Base-by-base conservation (phyloP, 2,329 filamentous ascomycete species). In the Stemphylium lycopersici region DNA sequence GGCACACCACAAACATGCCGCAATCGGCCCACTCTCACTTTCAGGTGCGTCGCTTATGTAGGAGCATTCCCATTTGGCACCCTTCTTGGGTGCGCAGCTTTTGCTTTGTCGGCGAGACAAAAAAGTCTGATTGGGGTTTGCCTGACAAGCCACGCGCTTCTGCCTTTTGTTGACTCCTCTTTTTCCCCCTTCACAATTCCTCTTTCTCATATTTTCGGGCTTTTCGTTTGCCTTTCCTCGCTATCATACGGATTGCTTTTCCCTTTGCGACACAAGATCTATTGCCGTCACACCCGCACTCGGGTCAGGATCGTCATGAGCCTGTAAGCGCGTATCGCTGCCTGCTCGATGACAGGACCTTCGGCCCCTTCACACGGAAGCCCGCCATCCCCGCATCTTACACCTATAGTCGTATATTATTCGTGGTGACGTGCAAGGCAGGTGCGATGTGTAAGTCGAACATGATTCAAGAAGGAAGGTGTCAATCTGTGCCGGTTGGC, bases 161-260 rank as follows among this genome's bases (percentile, higher is more conserved):
- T 26, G 34, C 33, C 8, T 13, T 31, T 29, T 10, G 54, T 58
- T 56, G 31, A 45, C 48, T 42, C 46, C 34, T 42, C 40, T 47
- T 55, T 56, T 31, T 18, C 3, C 6, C 10, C 15, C 5, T 26
- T 41, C 20, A 20, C 7, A 31, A 26, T 31, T 31, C 29, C 12
- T 31, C 13, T 24, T 20, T 20, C 20, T 39, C 10, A 16, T 15
- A 7, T 18, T 12, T 10, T 10, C 13, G 6, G 16, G 8, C 8
- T 16, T 29, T 31, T 31, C n/a, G 7, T 11, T 31, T 29, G 8
- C 24, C 6, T 22, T 39, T 24, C 51, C 37, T 55, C 41, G 50
- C 55, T 36, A 52, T 56, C 55, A 57, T 48, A 55, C 34, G 48
- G 45, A 20, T 26, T 48, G 55, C 55, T 38, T 48, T 45, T 38